phyloP scores from a whole-genome alignment of 1,139 yeast species.

The Candida sp. region DNA sequence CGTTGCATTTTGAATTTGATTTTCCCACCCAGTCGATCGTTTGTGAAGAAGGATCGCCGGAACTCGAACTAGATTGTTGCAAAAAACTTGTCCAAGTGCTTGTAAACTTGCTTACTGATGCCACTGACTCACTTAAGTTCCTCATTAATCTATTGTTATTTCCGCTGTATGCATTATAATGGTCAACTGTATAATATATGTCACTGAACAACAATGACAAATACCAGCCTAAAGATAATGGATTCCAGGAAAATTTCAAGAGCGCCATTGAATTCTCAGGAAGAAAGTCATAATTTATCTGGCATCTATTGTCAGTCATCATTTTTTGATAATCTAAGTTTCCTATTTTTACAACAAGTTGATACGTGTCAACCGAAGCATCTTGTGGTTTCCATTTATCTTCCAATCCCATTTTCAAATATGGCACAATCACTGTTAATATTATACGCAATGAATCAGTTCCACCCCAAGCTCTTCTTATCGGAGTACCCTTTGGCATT shows the following conservation, averaged over 20 bases:
- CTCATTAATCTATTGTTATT: conserved; percentile 27
- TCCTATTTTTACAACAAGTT: conserved; percentile 38
- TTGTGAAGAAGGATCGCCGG: conserved; percentile 5
- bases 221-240: conserved; percentile 74
- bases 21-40: conserved; percentile 19
- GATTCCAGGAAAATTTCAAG: conserved; percentile 59
- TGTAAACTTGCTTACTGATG: conserved; percentile 43
- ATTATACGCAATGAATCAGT: conserved; percentile 46
- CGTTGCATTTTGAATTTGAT: conserved; percentile 30
- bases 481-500: conserved; percentile 45
- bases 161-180: conserved; percentile 17
- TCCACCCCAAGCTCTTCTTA: conserved; percentile 62
- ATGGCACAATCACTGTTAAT: conserved; percentile 40
- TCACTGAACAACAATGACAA: conserved; percentile 64
- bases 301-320: conserved; percentile 15
- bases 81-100: conserved; percentile 35
- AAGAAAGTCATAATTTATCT: conserved; percentile 29
- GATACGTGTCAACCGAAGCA: conserved; percentile 24
- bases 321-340: conserved; percentile 22
- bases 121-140: conserved; percentile 37
- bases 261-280: conserved; percentile 43
- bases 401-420: conserved; percentile 28
- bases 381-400: conserved; percentile 31
- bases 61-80: conserved; percentile 8
- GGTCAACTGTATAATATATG: conserved; percentile 48